Conservation (phyloP, 2,329 filamentous ascomycete species). For the Microsporum ferrugineum region DNA sequence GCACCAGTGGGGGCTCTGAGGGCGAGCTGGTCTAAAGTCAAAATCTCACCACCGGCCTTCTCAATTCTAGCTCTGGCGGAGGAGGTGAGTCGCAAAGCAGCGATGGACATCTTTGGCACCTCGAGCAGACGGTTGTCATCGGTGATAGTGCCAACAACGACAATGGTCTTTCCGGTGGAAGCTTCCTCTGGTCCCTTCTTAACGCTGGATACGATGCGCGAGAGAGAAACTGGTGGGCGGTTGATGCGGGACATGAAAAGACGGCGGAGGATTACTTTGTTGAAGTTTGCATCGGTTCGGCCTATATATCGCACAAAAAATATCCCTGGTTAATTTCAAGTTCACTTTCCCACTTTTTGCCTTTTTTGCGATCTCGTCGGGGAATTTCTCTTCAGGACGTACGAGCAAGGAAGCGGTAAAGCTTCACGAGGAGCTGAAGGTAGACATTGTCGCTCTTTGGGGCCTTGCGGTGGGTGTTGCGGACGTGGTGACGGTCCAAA, state of each 20-base stretch:
- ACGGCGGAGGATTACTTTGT: conserved; percentile 95
- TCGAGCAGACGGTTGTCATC: conserved; percentile 91
- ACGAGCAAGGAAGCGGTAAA: conserved; percentile 94
- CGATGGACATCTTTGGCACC: conserved; percentile 85
- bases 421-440: conserved; percentile 93
- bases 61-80: conserved; percentile 88
- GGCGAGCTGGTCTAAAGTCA: conserved; percentile 96
- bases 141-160: conserved; percentile 88
- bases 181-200: conserved; percentile 41
- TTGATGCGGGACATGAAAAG: conserved; percentile 99
- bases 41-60: conserved; percentile 84
- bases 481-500: conserved; percentile 52
- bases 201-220: conserved; percentile 64
- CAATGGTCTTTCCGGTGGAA: conserved; percentile 63
- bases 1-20: conserved; percentile 87
- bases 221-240: conserved; percentile 88
- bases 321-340: conserved; percentile 7
- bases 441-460: conserved; percentile 98
- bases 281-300: conserved; percentile 95
- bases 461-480: conserved; percentile 70
- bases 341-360: conserved; percentile 7
- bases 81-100: conserved; percentile 91
- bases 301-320: conserved; percentile 40
- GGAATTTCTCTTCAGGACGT: conserved; percentile 37
- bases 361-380: background rate